These are phyloP conservation scores for Podila minutissima DNA, from an alignment of 192 early-diverging fungal genomes.

Conservation along the genomic window DNA sequence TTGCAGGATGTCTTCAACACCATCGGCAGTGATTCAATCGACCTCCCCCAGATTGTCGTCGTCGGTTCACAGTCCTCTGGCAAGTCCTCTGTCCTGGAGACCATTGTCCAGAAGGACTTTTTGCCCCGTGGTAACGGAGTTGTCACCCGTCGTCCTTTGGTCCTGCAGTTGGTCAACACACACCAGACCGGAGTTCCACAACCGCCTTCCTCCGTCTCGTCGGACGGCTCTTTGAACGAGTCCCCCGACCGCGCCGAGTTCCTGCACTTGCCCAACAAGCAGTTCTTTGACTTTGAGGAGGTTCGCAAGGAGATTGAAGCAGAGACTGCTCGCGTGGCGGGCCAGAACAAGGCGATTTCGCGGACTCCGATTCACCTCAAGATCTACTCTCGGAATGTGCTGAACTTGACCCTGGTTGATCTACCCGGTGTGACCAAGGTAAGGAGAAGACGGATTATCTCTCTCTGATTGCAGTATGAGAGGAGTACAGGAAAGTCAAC, in stretches of 20 bases:
- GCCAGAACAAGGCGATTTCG: slow-evolving; percentile 84
- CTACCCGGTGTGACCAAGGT: slow-evolving; percentile 88
- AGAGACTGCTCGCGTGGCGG: slow-evolving; percentile 82
- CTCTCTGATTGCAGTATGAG: too few species aligned
- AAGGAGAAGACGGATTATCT: background rate
- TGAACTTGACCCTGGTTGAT: slow-evolving; percentile 86
- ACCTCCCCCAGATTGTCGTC: slow-evolving; percentile 86
- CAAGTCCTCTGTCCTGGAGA: slow-evolving; percentile 97
- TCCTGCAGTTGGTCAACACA: slow-evolving; percentile 80
- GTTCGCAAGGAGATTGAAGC: slow-evolving; percentile 84
- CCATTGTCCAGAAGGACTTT: slow-evolving; percentile 97
- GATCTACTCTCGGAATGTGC: slow-evolving; percentile 78
- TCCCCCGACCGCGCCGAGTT: slow-evolving; percentile 65
- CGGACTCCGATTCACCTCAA: slow-evolving; percentile 81
- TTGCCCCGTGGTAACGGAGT: slow-evolving; percentile 92
- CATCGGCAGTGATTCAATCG: slow-evolving; percentile 76
- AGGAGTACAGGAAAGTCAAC: too few species aligned
- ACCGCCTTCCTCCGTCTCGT: slow-evolving; percentile 28
- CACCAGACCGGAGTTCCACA: slow-evolving; percentile 26
- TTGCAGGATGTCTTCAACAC: slow-evolving; percentile 85
- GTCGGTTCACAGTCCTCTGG: slow-evolving; percentile 91
- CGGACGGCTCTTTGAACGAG: slow-evolving; percentile 41
- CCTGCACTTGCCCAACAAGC: slow-evolving; percentile 77
- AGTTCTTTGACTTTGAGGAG: slow-evolving; percentile 80
- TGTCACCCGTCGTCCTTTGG: slow-evolving; percentile 84